Conservation (phyloP, 495 filamentous ascomycete species). For the Tuber brumale region DNA sequence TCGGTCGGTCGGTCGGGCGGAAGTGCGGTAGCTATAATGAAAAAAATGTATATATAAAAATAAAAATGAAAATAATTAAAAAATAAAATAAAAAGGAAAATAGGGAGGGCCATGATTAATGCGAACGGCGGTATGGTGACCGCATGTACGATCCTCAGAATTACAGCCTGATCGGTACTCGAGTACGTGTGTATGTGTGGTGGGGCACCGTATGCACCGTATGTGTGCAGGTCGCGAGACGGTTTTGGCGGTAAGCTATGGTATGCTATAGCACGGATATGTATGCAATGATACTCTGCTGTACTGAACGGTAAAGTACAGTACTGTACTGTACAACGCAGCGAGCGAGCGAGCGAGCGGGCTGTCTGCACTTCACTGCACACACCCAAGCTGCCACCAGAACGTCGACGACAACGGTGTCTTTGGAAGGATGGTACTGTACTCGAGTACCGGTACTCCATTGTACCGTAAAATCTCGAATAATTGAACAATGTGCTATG, state of each 20-base stretch:
- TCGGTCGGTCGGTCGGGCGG: not conserved
- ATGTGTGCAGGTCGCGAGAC: not conserved
- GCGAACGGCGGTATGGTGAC: not conserved
- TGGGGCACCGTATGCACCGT: not conserved
- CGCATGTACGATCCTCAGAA: not conserved
- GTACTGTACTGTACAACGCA: not conserved
- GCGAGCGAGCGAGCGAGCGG: not conserved
- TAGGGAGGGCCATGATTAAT: not conserved
- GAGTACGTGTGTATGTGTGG: not conserved
- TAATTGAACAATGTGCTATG: too few relatives aligned
- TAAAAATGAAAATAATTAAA: not conserved
- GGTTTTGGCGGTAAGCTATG: not conserved
- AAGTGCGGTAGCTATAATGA: not conserved
- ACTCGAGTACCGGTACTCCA: too few relatives aligned
- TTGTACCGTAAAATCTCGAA: too few relatives aligned
- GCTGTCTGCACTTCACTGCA: not conserved
- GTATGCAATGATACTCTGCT: not conserved
- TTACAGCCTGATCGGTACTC: constrained; percentile 2
- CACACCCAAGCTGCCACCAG: not conserved
- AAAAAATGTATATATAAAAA: not conserved
- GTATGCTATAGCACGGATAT: not conserved
- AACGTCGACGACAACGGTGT: not conserved
- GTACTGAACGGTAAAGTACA: not conserved
- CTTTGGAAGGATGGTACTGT: not conserved
- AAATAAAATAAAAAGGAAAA: not conserved